A percentile compares a stretch with the other conserved stretches of the same genome.
Evolutionary conservation across 768 basidiomycete species (phyloP).

Genomic region (Holtermannia corniformis): DNA sequence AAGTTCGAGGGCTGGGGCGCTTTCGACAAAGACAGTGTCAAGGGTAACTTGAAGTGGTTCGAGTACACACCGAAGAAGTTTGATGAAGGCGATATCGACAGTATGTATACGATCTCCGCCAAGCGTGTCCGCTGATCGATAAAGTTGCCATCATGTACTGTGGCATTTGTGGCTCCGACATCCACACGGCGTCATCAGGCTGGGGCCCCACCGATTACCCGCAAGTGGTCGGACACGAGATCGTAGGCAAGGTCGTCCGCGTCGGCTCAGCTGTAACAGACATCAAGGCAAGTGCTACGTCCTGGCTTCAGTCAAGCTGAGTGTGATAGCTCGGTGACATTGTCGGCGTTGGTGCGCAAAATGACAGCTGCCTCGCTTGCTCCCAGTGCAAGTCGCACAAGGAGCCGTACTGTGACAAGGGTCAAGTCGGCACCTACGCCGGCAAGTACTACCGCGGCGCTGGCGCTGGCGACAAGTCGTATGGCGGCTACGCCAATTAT

Average conservation of each 20-base stretch:
- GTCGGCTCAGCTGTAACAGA: constrained; percentile 51
- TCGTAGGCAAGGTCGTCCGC: constrained; percentile 47
- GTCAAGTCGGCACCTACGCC: constrained; percentile 24
- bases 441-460: constrained; percentile 20
- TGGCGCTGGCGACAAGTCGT: constrained; percentile 25
- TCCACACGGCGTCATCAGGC: constrained; percentile 45
- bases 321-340: constrained; percentile 50
- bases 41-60: constrained; percentile 34
- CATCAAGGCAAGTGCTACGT: constrained; percentile 34
- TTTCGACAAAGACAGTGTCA: constrained; percentile 23
- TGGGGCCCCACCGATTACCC: constrained; percentile 41
- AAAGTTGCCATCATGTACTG: constrained; percentile 28
- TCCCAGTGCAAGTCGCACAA: constrained; percentile 44
- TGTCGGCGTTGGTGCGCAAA: constrained; percentile 51
- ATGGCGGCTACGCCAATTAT: constrained; percentile 37
- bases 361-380: constrained; percentile 50
- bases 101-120: constrained; percentile 11
- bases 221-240: constrained; percentile 48
- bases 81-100: constrained; percentile 51
- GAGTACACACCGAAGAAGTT: constrained; percentile 50
- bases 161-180: constrained; percentile 50
- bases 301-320: not conserved
- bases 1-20: constrained; percentile 37
- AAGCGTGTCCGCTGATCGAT: constrained; percentile 2
- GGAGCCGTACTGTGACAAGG: constrained; percentile 21